These are phyloP conservation scores for Thalassiosira hispida DNA, from an alignment of 352 stramenopile genomes.

Conservation along the genomic window DNA sequence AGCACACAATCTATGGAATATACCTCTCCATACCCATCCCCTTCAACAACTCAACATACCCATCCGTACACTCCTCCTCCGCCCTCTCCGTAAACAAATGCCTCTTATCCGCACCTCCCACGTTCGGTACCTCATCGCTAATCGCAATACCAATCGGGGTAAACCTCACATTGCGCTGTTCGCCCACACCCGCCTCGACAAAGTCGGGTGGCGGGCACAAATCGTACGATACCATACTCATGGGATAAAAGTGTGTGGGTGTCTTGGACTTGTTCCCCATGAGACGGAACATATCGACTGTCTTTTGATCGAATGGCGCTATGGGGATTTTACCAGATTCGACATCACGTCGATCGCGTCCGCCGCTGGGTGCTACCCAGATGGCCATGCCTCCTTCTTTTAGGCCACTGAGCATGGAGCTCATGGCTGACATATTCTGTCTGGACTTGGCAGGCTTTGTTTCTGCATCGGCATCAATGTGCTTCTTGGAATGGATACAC, in stretches of 20 bases:
- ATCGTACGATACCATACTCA: constrained; percentile 84
- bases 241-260: constrained; percentile 83
- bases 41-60: constrained; percentile 70
- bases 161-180: constrained; percentile 82
- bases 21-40: constrained; percentile 47
- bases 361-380: constrained; percentile 83
- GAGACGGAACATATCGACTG: constrained; percentile 85
- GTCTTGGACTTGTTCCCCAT: constrained; percentile 83
- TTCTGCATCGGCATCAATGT: constrained; percentile 85
- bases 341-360: constrained; percentile 74
- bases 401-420: constrained; percentile 73
- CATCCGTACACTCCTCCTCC: constrained; percentile 50
- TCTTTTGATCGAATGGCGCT: constrained; percentile 83
- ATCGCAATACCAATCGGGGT: constrained; percentile 71
- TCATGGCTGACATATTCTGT: constrained; percentile 85
- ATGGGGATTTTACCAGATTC: constrained; percentile 69
- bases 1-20: constrained; percentile 21
- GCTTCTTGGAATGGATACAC: constrained; percentile 87
- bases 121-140: constrained; percentile 68
- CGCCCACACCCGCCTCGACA: constrained; percentile 72
- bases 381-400: constrained; percentile 75
- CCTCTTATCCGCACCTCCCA: constrained; percentile 68
- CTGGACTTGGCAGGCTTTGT: constrained; percentile 77
- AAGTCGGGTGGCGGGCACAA: constrained; percentile 84
- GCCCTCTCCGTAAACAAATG: constrained; percentile 72